Evolutionary conservation across 257 asterid genomes (phyloP).

Genomic region (Dorcoceras hygrometricum): DNA sequence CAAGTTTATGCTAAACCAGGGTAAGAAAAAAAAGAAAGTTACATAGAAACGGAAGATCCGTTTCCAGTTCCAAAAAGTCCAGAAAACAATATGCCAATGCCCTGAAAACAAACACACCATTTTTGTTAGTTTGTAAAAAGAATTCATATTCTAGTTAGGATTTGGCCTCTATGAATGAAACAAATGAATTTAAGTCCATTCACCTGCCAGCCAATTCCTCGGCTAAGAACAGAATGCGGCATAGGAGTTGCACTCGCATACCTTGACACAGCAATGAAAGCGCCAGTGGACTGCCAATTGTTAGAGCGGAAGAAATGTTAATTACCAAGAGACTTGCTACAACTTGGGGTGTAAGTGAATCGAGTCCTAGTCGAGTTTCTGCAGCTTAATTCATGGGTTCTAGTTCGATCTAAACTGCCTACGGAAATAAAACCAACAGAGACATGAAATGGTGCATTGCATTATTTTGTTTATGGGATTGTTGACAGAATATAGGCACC

Average conservation of each 20-base stretch:
- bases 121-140: neutral
- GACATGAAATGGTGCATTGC: neutral
- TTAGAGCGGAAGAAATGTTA: neutral
- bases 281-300: constrained; percentile 77
- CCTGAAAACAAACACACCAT: constrained; percentile 39
- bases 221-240: constrained; percentile 94
- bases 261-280: constrained; percentile 80
- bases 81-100: constrained; percentile 69
- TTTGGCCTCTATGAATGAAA: neutral
- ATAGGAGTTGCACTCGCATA: constrained; percentile 91
- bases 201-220: constrained; percentile 99
- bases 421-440: neutral
- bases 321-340: neutral
- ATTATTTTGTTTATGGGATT: neutral
- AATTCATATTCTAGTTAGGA: neutral
- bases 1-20: neutral
- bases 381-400: neutral
- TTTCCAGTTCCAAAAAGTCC: constrained; percentile 89
- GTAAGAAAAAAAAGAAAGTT: constrained; percentile 31
- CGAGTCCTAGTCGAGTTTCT: neutral
- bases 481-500: constrained; percentile 33
- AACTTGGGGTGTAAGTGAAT: neutral
- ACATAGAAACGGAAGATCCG: constrained; percentile 91
- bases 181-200: neutral
- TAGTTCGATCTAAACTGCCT: neutral